Conservation (phyloP, 352 stramenopile genomes). For the Phytophthora cactorum region DNA sequence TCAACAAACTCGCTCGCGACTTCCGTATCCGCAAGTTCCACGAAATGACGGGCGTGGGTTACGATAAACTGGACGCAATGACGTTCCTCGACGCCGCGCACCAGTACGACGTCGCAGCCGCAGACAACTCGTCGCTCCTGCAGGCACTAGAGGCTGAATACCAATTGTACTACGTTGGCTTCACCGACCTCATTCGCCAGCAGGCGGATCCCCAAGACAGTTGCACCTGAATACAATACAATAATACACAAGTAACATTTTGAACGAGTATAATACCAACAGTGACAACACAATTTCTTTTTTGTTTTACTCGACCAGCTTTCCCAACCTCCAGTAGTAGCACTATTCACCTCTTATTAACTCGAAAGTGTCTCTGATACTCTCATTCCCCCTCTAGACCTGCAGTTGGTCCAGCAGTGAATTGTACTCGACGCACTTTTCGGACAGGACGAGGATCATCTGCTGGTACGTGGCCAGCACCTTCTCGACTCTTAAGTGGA, state of each 20-base stretch:
- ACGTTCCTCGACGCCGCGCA: conserved; percentile 25
- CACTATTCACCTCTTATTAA: background rate
- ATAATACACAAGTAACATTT: no score
- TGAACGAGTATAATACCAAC: no score
- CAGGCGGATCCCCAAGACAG: conserved; percentile 9
- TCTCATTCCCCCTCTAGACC: conserved; percentile 15
- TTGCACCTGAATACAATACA: no score
- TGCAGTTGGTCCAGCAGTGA: conserved; percentile 59
- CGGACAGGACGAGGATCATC: conserved; percentile 72
- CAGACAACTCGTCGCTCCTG: conserved; percentile 23
- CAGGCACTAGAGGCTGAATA: background rate
- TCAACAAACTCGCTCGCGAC: conserved; percentile 26
- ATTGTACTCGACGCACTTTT: conserved; percentile 76
- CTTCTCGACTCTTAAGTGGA: conserved; percentile 59
- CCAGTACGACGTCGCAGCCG: conserved; percentile 26
- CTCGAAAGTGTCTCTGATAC: background rate
- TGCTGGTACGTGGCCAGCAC: conserved; percentile 66
- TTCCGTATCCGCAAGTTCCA: conserved; percentile 50
- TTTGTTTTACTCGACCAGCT: no score
- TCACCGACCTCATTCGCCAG: background rate
- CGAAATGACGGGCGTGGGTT: conserved; percentile 33
- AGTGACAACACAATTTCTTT: no score
- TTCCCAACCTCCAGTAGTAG: no score
- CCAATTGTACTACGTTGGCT: conserved; percentile 10
- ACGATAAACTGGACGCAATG: conserved; percentile 19